phyloP scores from a whole-genome alignment of 1,284 basidiomycete species.

The Fomitopsis pinicola region DNA sequence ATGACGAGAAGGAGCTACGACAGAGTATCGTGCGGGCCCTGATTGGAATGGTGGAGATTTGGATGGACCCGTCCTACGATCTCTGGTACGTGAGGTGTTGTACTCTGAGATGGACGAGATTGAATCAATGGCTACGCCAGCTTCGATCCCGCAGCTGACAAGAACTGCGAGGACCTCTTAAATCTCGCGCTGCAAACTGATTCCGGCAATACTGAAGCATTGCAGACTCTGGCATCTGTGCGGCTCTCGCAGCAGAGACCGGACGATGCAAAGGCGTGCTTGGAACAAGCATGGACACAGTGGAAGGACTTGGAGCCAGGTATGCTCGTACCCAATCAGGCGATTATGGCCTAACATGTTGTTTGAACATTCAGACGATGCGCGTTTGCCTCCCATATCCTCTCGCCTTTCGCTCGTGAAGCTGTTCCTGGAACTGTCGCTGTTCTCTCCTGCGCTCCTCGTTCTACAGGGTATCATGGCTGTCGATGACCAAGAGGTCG shows the following conservation, averaged over 20 bases:
- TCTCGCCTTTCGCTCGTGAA: conserved; percentile 76
- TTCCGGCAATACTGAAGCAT: conserved; percentile 75
- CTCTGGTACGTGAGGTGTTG: conserved; percentile 62
- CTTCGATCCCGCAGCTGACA: conserved; percentile 76
- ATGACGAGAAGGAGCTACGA: conserved; percentile 62
- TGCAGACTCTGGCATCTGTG: conserved; percentile 83
- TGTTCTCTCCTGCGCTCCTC: conserved; percentile 67
- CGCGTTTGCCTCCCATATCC: conserved; percentile 70
- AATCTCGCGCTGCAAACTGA: conserved; percentile 70
- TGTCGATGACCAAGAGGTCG: conserved; percentile 83
- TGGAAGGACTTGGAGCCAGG: conserved; percentile 77
- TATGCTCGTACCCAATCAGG: conserved; percentile 23
- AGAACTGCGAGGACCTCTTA: conserved; percentile 78
- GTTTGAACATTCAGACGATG: conserved; percentile 48
- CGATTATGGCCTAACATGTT: neutral
- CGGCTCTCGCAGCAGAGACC: conserved; percentile 84
- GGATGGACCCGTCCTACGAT: conserved; percentile 89
- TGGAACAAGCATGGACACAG: conserved; percentile 66
- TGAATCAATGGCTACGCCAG: conserved; percentile 33
- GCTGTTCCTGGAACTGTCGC: conserved; percentile 78
- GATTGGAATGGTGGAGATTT: conserved; percentile 92
- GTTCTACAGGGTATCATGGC: conserved; percentile 80
- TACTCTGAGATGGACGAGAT: neutral
- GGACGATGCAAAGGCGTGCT: conserved; percentile 72
- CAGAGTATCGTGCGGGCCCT: conserved; percentile 80